Base-by-base conservation (phyloP, 164 flowering plant genomes). In the Magnolia officinalis region DNA sequence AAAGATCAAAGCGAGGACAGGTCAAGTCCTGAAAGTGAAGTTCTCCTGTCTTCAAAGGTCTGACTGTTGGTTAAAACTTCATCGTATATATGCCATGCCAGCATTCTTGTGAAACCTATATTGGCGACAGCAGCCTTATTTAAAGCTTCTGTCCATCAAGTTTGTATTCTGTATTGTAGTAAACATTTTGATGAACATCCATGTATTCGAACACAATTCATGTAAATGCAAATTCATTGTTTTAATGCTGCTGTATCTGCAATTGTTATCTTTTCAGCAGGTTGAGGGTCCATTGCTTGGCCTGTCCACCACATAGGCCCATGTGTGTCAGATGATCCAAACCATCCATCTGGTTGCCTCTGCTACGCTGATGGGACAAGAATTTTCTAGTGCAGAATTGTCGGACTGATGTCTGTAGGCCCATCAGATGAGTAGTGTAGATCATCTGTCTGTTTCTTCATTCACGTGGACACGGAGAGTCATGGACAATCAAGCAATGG, bases 1-100 rank as follows among this genome's bases (percentile, higher is more conserved):
- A 85, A 79, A 73, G 87, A 83, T 37, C 82, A 83, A 79, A 76
- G 75, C 14, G 89, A 87, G 16, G 88, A 83, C 20, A 72, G 66
- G 0, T 76, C 85, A 63, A 80, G 20, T n/a, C 31, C 83, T 0
- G 86, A 89, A 20, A 71, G 14, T 1, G 61, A 45, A 50, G 63
- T 70, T 4, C 79, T 71, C 21, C 63, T 77, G 29, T 63, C 74
- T 50, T 64, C 72, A 9, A 45, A 71, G 49, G 63, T 72, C 3
- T 77, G 61, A 71, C n/a, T 3, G 61, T 55, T 55, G 13, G 61
- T 16, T 11, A 55, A 55, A 16, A 8, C 20, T 19, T 59, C 14
- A 59, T 65, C 20, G 2, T 65, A 13, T 67, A 5, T 18, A 67
- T 29, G 70, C 70, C 37, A 6, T 7, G 3, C 18, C 31, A 67